phyloP scores from a whole-genome alignment of 1,284 basidiomycete species.

The Stereum hirsutum region DNA sequence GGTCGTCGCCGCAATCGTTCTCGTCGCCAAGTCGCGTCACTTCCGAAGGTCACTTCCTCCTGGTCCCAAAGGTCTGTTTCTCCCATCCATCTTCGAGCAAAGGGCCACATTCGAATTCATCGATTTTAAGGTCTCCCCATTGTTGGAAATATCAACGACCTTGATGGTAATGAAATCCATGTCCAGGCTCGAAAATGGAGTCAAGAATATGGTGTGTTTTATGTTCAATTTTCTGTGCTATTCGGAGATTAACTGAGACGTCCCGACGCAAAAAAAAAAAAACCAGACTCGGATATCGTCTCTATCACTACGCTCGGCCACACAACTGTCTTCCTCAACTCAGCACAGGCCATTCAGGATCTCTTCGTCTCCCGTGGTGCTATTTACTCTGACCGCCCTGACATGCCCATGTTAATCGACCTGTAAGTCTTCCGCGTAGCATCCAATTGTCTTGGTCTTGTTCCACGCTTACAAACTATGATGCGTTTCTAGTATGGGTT shows the following conservation, averaged over 20 bases:
- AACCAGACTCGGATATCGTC: conserved; percentile 21
- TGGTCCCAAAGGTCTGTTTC: too few relatives aligned
- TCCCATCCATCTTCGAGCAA: too few relatives aligned
- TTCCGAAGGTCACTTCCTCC: too few relatives aligned
- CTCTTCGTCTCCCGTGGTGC: conserved; percentile 30
- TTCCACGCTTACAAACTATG: too few relatives aligned
- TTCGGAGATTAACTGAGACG: background rate
- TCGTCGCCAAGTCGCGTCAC: too few relatives aligned
- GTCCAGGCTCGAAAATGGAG: background rate
- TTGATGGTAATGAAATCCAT: background rate
- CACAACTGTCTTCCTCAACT: conserved; percentile 29
- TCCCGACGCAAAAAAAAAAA: background rate
- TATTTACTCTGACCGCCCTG: conserved; percentile 23
- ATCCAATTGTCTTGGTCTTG: background rate
- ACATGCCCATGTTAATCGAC: conserved; percentile 1
- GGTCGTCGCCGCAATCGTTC: too few relatives aligned
- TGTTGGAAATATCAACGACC: background rate
- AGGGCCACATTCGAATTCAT: too few relatives aligned
- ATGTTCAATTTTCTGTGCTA: background rate
- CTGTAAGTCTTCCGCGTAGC: background rate
- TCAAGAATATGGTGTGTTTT: background rate
- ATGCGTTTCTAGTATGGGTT: conserved; percentile 11
- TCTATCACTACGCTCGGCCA: conserved; percentile 25
- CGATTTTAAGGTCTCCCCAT: background rate
- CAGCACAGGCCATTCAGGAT: conserved; percentile 23